Evolutionary conservation across 345 rosid genomes (phyloP), one percentile per base, ranked within the genome.

Genomic region (Triadica sebifera): DNA sequence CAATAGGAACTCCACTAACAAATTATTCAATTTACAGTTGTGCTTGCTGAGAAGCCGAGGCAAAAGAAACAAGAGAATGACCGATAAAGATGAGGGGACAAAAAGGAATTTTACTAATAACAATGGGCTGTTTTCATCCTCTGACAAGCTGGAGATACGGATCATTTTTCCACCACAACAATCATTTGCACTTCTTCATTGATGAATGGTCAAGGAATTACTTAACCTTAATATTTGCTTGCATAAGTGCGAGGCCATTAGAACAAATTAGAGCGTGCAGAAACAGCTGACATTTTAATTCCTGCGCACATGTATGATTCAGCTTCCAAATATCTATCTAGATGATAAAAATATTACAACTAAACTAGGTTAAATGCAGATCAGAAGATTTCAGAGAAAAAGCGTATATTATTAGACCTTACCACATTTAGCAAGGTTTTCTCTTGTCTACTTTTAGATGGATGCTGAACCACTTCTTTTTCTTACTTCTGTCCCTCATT

Each of bases 401-500:
- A 25, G 22, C 20, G 19, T 15, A 25, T 10, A 47, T 37, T n/a
- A n/a, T n/a, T n/a, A n/a, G 29, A 64, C 39, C 68, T 64, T 79
- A 81, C 86, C 80, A 45, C 20, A 41, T 38, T 84, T 84, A 93
- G 84, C 99, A 93, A 76, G 93, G 88, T 81, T 96, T 96, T 86
- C 93, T 87, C 89, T 91, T 93, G 85, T 90, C 92, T 68, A 88
- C 90, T 83, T 93, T 93, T 81, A 89, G 72, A 67, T 83, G 93
- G 80, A 93, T 80, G 74, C 89, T 91, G 82, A 80, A 93, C 99
- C 98, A 96, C 84, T 74, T 93, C 88, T 90, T 95, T 81, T 87
- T 95, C 93, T 83, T 91, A 11, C 83, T 47, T 82, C 84, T 81
- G 64, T 91, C 93, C 71, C 85, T 81, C 17, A 59, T 62, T 56